Conservation (phyloP, 208 protist genomes). For the Leishmania guyanensis region DNA sequence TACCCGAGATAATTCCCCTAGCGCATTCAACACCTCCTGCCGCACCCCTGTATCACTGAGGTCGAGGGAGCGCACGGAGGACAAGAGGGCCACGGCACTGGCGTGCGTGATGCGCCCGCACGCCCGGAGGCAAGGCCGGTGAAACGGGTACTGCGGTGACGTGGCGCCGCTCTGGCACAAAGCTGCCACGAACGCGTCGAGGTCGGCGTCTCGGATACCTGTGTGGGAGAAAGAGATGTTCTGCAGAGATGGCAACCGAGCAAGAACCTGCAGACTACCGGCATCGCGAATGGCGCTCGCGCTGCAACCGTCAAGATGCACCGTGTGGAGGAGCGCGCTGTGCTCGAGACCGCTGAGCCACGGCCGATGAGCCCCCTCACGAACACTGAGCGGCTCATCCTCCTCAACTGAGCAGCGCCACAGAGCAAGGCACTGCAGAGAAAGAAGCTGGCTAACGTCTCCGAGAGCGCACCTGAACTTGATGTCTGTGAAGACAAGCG, state of each 20-base stretch:
- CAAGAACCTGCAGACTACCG: constrained; percentile 5
- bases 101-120: neutral
- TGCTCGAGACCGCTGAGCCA: constrained; percentile 1
- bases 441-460: neutral
- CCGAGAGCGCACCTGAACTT: neutral
- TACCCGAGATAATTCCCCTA: neutral
- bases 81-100: constrained; percentile 5
- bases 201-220: constrained; percentile 5
- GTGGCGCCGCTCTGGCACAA: neutral
- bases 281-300: neutral
- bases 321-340: constrained; percentile 9
- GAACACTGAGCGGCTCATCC: neutral
- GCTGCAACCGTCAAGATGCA: constrained; percentile 11
- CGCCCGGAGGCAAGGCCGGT: constrained; percentile 8
- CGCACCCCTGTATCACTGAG: constrained; percentile 18
- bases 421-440: constrained; percentile 8
- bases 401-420: constrained; percentile 3
- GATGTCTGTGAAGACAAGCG: constrained; percentile 11
- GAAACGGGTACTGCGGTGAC: constrained; percentile 1
- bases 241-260: constrained; percentile 13
- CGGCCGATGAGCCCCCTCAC: neutral
- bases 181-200: constrained; percentile 3
- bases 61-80: constrained; percentile 5
- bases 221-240: constrained; percentile 10
- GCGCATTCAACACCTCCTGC: constrained; percentile 13